Conservation (phyloP, 208 protist species). For the Wallacemonas sp. region DNA sequence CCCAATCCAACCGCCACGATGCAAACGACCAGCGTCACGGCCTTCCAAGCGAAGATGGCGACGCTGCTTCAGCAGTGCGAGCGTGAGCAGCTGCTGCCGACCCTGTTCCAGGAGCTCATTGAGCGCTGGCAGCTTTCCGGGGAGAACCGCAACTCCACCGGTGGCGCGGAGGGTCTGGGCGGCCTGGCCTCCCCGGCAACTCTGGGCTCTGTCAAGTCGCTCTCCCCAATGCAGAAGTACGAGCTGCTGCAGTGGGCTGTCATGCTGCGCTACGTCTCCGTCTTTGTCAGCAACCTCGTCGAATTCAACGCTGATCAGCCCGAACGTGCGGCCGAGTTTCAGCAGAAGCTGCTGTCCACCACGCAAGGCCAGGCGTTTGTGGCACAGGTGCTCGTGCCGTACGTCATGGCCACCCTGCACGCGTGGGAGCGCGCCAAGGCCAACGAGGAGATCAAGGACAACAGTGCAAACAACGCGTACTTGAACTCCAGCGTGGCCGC, state of each 20-base stretch:
- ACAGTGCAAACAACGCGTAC: constrained; percentile 44
- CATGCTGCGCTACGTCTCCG: constrained; percentile 64
- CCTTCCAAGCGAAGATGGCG: constrained; percentile 70
- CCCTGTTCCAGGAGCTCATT: constrained; percentile 55
- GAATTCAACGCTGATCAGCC: constrained; percentile 59
- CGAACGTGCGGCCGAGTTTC: constrained; percentile 36
- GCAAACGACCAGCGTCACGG: constrained; percentile 60
- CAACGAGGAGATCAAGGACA: constrained; percentile 10
- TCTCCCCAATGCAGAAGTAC: constrained; percentile 42
- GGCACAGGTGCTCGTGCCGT: constrained; percentile 56
- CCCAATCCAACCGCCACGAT: constrained; percentile 21
- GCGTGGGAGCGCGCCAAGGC: constrained; percentile 37
- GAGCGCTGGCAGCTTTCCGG: constrained; percentile 47
- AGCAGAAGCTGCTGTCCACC: constrained; percentile 35
- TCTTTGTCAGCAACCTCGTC: constrained; percentile 71
- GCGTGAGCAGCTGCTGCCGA: constrained; percentile 36
- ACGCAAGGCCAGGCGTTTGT: constrained; percentile 52
- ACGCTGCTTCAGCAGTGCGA: constrained; percentile 38
- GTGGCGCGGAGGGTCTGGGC: constrained; percentile 31
- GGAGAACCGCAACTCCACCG: constrained; percentile 34
- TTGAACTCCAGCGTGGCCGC: constrained; percentile 45
- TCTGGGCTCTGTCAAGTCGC: constrained; percentile 32
- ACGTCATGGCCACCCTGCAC: constrained; percentile 56
- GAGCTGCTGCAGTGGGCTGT: constrained; percentile 68
- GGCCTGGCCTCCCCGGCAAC: constrained; percentile 33